Base-by-base conservation (phyloP, 345 rosid species). In the Euphorbia pulcherrima region DNA sequence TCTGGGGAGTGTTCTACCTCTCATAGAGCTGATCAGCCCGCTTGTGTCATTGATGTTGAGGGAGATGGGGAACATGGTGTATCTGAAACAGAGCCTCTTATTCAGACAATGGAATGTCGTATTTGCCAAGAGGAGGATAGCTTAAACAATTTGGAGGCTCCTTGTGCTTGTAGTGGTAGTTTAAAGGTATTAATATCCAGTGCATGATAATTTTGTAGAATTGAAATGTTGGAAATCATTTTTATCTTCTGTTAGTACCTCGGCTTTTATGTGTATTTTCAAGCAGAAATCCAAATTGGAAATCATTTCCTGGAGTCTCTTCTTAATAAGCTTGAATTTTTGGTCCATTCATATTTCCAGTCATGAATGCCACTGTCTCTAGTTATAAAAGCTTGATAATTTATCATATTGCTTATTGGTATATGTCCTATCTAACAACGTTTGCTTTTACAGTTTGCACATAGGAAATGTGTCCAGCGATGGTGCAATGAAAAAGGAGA, bases 111-210 rank as follows among this genome's bases (percentile, higher is more conserved):
- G 60, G 80, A 77, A 65, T 77, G 80, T 26, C 77, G 80, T 37
- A 77, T 77, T 68, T 77, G 80, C 65, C 80, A 77, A 53, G 80
- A 77, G 64, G 80, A 77, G 67, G 80, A 77, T 64, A 60, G 61
- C 54, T 24, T 77, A 44, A 61, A 68, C 23, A 77, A 69, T 56
- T 56, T 77, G 77, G 80, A 77, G 74, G 23, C 47, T 24, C 80
- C 80, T 5, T 77, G 80, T 60, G 68, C 77, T 69, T 77, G 80
- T 69, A 77, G 64, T 60, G 80, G 80, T 35, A 77, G 80, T 56
- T 65, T 77, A 74, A 77, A 77, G 77, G 80, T 77, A 64, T 54
- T 11, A 1, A 0, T 69, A 23, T 11, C 28, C 39, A n/a, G 37
- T 21, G 3, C 37, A n/a, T 4, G 2, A 11, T 40, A 27, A 20